Percentiles rank a stretch among this genome's conserved stretches.
Conservation (phyloP, 805 yeast species). For the Sugiyamaella valdiviana region DNA sequence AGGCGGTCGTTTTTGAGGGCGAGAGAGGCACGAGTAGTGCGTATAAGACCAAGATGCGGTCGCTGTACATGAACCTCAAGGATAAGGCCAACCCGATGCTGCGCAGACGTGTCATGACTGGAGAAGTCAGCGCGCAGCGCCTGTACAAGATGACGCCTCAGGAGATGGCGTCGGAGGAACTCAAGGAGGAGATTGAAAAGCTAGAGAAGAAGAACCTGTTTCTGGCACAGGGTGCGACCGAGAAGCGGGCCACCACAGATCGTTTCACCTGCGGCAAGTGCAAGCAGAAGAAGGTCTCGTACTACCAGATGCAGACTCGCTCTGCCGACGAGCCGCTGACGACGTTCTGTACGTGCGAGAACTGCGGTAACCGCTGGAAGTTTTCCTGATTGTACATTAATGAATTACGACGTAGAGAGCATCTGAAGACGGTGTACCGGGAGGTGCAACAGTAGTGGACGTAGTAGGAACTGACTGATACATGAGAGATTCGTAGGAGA, state of each 20-base stretch:
- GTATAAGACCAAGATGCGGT: constrained; percentile 78
- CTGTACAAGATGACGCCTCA: constrained; percentile 82
- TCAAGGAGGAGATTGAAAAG: constrained; percentile 78
- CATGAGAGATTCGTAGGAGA: too few species aligned
- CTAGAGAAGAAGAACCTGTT: constrained; percentile 83
- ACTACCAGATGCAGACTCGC: constrained; percentile 96
- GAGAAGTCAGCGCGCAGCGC: constrained; percentile 58
- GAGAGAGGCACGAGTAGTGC: constrained; percentile 49
- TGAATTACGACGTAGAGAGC: constrained; percentile 1
- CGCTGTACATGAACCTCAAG: constrained; percentile 78
- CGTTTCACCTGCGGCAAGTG: constrained; percentile 97
- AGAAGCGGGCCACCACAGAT: constrained; percentile 92
- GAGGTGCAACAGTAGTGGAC: too few species aligned
- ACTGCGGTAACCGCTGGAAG: constrained; percentile 97
- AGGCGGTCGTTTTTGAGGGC: constrained; percentile 56
- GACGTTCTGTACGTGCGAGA: constrained; percentile 96
- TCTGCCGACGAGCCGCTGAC: constrained; percentile 99
- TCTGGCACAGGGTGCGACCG: constrained; percentile 96
- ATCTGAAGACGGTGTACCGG: too few species aligned
- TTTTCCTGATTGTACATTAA: constrained; percentile 49
- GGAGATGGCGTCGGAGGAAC: constrained; percentile 90
- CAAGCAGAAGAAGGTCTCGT: constrained; percentile 93
- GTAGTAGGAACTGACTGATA: too few species aligned
- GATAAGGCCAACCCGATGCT: constrained; percentile 86
- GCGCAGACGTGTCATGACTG: constrained; percentile 58